Evolutionary conservation across 805 yeast genomes (phyloP), one percentile per base, ranked within the genome.

Genomic region (Yamadazyma scolyti): DNA sequence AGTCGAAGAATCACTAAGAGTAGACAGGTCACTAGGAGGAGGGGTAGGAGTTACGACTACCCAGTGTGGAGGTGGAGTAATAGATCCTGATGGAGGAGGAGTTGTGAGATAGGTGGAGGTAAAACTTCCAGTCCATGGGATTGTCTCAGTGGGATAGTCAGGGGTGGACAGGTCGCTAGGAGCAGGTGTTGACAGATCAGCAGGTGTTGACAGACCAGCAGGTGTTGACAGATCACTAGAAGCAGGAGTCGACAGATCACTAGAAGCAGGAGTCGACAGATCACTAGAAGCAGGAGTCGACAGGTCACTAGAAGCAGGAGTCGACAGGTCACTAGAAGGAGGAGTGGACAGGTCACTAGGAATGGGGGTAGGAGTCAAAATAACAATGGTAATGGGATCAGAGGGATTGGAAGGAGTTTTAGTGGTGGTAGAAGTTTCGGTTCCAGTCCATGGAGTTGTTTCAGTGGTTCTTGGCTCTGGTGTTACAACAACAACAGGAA

Each of bases 301-400:
- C n/a, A n/a, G n/a, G n/a, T n/a, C n/a, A n/a, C n/a, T n/a, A n/a
- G n/a, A n/a, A n/a, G n/a, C n/a, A n/a, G n/a, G n/a, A n/a, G n/a
- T n/a, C n/a, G n/a, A n/a, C n/a, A n/a, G n/a, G n/a, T n/a, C n/a
- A n/a, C n/a, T 23, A 17, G 13, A 25, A 15, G 18, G 25, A 16
- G 39, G 24, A 9, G 26, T 25, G 15, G 40, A 12, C n/a, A n/a
- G 20, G 7, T 19, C 20, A 9, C 16, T 15, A 9, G 37, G 25
- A 8, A 28, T 33, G n/a, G 40, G 10, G 9, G 20, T 19, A 8
- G 20, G 20, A 10, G 20, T 25, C n/a, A 10, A 8, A 11, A 40
- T 22, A 6, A 27, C 28, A n/a, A 36, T 33, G 9, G 40, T 27
- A 18, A 38, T 27, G 20, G 34, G 27, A 18, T 33, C 29, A 28